Evolutionary conservation across 495 filamentous ascomycete species (phyloP).

Genomic region (Neurospora sp.): DNA sequence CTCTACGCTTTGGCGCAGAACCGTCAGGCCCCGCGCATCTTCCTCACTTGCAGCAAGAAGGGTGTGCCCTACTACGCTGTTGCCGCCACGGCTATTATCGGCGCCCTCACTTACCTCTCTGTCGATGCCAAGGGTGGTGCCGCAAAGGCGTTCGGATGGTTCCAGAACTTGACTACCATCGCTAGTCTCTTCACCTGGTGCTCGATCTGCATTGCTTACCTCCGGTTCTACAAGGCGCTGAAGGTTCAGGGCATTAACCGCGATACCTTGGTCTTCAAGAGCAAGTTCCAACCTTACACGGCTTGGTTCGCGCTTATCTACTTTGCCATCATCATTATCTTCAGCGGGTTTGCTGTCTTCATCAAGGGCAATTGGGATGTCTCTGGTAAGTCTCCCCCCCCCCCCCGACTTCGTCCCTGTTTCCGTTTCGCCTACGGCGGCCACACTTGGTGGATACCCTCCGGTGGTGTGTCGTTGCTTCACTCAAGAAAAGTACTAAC

Average conservation of each 20-base stretch:
- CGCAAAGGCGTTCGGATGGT: conserved; percentile 43
- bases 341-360: conserved; percentile 57
- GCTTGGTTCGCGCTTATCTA: conserved; percentile 38
- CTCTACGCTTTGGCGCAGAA: conserved; percentile 49
- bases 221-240: conserved; percentile 49
- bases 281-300: conserved; percentile 42
- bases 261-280: conserved; percentile 41
- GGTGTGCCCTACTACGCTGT: conserved; percentile 42
- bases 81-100: conserved; percentile 36
- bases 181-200: conserved; percentile 35
- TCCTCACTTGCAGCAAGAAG: conserved; percentile 36
- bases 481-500: background rate
- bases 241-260: conserved; percentile 35
- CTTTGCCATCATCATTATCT: conserved; percentile 41
- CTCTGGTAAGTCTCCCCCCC: background rate
- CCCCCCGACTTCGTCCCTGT: conserved; percentile 19
- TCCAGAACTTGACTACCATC: conserved; percentile 41
- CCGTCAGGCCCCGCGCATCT: conserved; percentile 47
- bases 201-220: conserved; percentile 47
- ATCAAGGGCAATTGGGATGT: conserved; percentile 39
- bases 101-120: conserved; percentile 40
- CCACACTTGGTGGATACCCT: background rate
- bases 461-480: background rate
- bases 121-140: conserved; percentile 34
- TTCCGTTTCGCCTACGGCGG: background rate